Evolutionary conservation across 176 grass and related monocot species (phyloP).

Genomic region (Eleusine coracana): DNA sequence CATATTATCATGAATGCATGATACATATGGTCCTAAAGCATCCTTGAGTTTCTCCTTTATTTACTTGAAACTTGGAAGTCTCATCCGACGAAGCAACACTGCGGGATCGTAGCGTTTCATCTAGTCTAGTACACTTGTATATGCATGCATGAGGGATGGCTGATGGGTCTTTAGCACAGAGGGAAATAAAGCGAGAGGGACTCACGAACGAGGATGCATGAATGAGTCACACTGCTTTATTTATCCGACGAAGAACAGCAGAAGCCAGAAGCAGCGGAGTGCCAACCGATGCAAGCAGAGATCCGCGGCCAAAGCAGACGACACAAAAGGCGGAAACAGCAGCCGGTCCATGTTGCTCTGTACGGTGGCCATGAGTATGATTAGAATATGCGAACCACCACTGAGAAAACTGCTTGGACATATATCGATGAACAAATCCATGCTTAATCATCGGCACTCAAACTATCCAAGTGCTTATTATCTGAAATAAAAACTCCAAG

Average conservation of each 20-base stretch:
- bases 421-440: background rate
- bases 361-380: background rate
- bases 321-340: background rate
- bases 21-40: slow-evolving; percentile 1
- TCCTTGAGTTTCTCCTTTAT: background rate
- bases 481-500: background rate
- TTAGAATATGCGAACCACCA: slow-evolving; percentile 19
- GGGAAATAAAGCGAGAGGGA: background rate
- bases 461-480: background rate
- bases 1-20: background rate
- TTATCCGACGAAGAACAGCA: background rate
- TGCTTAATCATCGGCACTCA: background rate
- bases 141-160: background rate
- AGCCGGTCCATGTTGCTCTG: background rate
- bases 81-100: background rate
- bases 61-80: background rate
- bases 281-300: background rate
- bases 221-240: background rate
- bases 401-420: background rate
- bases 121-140: background rate
- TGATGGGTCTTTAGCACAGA: background rate
- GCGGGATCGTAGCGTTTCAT: background rate
- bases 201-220: background rate
- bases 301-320: background rate
- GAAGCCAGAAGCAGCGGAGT: background rate